Percentiles rank a stretch among this genome's conserved stretches.
These are phyloP conservation scores for Penicillium daleae DNA, from an alignment of 495 filamentous ascomycete species.

Conservation along the genomic window DNA sequence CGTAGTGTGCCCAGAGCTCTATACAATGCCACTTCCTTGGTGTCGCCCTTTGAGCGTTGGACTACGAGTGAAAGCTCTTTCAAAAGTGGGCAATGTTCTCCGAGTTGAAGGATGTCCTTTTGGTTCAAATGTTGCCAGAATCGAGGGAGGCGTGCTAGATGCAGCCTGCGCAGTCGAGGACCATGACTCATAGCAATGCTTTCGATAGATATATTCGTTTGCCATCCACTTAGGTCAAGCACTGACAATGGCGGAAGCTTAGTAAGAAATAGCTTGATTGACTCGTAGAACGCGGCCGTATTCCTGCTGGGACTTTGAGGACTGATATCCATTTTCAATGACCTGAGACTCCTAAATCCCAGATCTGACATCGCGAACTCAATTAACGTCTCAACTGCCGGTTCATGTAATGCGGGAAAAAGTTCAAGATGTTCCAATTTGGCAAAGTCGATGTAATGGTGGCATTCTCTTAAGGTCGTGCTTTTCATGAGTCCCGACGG, in stretches of 20 bases:
- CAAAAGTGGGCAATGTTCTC: neutral
- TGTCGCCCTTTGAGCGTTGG: slow-evolving; percentile 1
- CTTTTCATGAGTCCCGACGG: neutral
- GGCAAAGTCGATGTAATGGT: neutral
- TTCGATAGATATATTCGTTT: neutral
- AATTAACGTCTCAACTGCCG: neutral
- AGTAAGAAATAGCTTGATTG: neutral
- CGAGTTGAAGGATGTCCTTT: neutral
- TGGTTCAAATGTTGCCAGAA: neutral
- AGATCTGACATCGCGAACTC: neutral
- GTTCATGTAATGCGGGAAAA: neutral
- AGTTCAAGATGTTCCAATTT: neutral
- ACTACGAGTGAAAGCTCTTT: neutral
- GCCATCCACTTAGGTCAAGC: neutral
- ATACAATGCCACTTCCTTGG: neutral
- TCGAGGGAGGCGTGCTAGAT: neutral
- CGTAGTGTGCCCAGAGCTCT: neutral
- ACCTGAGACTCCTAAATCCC: neutral
- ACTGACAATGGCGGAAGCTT: neutral
- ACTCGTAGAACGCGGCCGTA: neutral
- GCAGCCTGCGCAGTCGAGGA: neutral
- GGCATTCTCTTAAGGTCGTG: neutral
- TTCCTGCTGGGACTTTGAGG: neutral
- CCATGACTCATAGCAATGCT: neutral
- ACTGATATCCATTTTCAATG: neutral